Conservation (phyloP, 2,329 filamentous ascomycete genomes). For the Hypoxylon sp. region DNA sequence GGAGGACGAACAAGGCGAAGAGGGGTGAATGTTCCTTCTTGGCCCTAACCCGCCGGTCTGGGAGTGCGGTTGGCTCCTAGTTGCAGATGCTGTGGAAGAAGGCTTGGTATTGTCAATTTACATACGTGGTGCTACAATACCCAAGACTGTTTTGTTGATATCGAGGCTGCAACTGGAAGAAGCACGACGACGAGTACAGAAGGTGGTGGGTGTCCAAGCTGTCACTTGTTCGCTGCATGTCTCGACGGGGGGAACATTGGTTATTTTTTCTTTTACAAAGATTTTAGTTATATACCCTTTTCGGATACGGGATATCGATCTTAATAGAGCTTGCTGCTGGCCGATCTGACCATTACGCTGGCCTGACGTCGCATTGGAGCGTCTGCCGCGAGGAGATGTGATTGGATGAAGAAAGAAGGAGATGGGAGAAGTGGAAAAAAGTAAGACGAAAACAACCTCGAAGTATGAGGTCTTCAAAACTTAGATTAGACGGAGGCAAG, state of each 20-base stretch:
- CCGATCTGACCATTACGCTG: constrained; percentile 42
- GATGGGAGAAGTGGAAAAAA: constrained; percentile 24
- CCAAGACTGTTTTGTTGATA: constrained; percentile 13
- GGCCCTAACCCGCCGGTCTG: constrained; percentile 44
- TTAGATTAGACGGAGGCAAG: constrained; percentile 41
- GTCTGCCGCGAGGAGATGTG: constrained; percentile 39
- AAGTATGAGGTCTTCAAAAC: constrained; percentile 31
- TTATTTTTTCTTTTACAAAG: constrained; percentile 3
- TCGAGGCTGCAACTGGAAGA: constrained; percentile 5
- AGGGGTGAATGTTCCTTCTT: constrained; percentile 44
- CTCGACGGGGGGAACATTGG: constrained; percentile 10
- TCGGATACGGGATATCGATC: constrained; percentile 42
- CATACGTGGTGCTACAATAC: constrained; percentile 25
- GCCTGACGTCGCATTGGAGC: constrained; percentile 39
- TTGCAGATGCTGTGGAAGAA: constrained; percentile 40
- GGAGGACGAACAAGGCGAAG: constrained; percentile 28
- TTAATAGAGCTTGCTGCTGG: constrained; percentile 29
- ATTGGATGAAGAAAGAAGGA: constrained; percentile 31
- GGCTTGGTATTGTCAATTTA: constrained; percentile 39
- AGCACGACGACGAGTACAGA: constrained; percentile 34
- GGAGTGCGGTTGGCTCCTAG: constrained; percentile 42
- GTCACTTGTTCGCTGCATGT: constrained; percentile 7
- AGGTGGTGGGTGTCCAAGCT: constrained; percentile 23
- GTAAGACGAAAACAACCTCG: constrained; percentile 42
- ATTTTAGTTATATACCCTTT: constrained; percentile 33